Evolutionary conservation across 768 basidiomycete species (phyloP), one percentile per base, ranked within the genome.

Genomic region (Panellus pusillus): DNA sequence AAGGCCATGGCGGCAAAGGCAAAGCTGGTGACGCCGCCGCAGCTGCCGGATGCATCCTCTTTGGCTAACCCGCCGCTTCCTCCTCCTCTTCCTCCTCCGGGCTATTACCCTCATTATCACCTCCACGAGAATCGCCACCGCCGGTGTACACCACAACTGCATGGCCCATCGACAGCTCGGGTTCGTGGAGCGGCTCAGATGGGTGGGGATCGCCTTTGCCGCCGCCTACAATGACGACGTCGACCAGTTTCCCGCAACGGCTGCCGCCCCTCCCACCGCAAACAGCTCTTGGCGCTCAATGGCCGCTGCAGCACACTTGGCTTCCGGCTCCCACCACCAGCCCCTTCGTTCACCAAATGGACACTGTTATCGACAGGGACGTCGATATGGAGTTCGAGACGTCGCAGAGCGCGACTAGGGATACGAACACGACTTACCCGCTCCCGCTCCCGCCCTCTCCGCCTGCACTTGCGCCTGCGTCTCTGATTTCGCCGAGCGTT

Each of bases 301-400:
- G 15, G 18, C 8, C 13, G 28, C 15, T 14, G 19, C 43, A 8
- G 43, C 43, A 7, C 2, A 24, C 24, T 24, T 24, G 32, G 32
- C 32, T 3, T 35, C 7, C 32, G 9, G 24, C 24, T 6, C 24
- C 24, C 24, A 6, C 24, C 24, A n/a, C 24, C 24, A 14, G 32
- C 8, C 14, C 32, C 14, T 35, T 35, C 14, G 32, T 35, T 11
- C 32, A 3, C 14, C 32, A 29, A 6, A 15, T 31, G 8, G 42
- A 52, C n/a, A 36, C n/a, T n/a, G n/a, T n/a, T n/a, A n/a, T n/a
- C n/a, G n/a, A n/a, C n/a, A n/a, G n/a, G 43, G 65, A 62, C 35
- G 57, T 63, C 48, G 64, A 72, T 35, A 70, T 70, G 69, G 66
- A 69, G 19, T 14, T 71, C 17, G 66, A 67, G 20, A 66, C 69